Conservation (phyloP, 176 grass and related monocot species). For the Puccinellia tenuiflora region DNA sequence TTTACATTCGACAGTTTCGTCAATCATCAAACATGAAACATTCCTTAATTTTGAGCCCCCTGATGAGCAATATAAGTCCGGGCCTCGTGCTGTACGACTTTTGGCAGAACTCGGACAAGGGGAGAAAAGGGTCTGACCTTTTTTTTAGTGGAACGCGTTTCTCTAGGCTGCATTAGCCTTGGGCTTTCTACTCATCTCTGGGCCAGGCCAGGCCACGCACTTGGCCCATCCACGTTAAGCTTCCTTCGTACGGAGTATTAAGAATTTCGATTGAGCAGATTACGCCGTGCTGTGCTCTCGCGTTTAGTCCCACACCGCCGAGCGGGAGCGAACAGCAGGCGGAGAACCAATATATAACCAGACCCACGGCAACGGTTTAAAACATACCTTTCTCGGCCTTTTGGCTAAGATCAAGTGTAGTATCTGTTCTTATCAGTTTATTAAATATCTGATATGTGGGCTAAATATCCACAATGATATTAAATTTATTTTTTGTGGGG, state of each 20-base stretch:
- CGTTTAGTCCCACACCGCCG: background rate
- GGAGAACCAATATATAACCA: background rate
- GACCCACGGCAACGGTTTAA: background rate
- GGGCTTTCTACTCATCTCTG: background rate
- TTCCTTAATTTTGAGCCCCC: too few relatives aligned
- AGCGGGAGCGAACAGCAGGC: background rate
- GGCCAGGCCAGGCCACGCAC: background rate
- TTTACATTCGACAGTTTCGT: too few relatives aligned
- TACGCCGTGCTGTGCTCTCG: background rate
- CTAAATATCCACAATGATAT: background rate
- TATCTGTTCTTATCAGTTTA: background rate
- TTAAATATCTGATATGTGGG: background rate
- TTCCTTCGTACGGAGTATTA: background rate
- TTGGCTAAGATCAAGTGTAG: slow-evolving; percentile 77
- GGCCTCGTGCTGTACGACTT: too few relatives aligned
- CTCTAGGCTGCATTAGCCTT: background rate
- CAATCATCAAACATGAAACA: too few relatives aligned
- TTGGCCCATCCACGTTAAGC: background rate
- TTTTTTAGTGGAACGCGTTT: too few relatives aligned
- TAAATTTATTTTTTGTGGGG: background rate
- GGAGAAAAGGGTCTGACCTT: too few relatives aligned
- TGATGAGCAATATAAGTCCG: too few relatives aligned
- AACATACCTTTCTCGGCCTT: slow-evolving; percentile 76
- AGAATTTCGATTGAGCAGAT: background rate
- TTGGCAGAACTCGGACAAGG: too few relatives aligned